These are phyloP conservation scores for Neurospora sp. DNA, from an alignment of 2,329 filamentous ascomycete genomes.

Conservation along the genomic window DNA sequence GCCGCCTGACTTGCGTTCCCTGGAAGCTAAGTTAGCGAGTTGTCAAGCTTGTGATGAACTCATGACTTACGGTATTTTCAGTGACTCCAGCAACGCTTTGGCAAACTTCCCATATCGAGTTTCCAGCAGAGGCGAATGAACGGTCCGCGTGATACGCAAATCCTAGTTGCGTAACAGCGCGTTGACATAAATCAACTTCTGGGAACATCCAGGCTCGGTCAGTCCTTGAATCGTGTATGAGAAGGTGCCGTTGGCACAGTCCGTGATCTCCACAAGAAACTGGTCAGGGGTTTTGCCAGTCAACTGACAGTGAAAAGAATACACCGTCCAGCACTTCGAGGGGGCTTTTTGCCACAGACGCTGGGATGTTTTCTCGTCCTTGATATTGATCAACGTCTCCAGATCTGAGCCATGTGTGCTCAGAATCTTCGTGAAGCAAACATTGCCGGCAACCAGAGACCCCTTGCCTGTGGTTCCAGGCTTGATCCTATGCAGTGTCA, in stretches of 20 bases:
- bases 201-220: neutral
- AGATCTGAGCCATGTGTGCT: conserved; percentile 18
- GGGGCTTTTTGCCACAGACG: conserved; percentile 13
- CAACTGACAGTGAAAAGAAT: conserved; percentile 10
- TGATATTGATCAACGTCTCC: conserved; percentile 12
- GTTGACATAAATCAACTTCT: conserved; percentile 19
- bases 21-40: neutral
- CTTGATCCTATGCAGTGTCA: conserved; percentile 8
- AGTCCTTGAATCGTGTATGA: conserved; percentile 15
- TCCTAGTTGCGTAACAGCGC: conserved; percentile 24
- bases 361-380: neutral
- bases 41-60: neutral
- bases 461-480: neutral
- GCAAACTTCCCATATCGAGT: conserved; percentile 17
- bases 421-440: conserved; percentile 21
- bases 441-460: conserved; percentile 2
- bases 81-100: conserved; percentile 14
- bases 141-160: conserved; percentile 14
- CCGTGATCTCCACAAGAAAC: conserved; percentile 13
- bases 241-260: conserved; percentile 10
- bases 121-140: conserved; percentile 7
- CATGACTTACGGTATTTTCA: conserved; percentile 16
- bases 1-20: neutral
- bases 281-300: neutral
- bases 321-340: conserved; percentile 8